phyloP scores from a whole-genome alignment of 2,329 filamentous ascomycete species.

The Ramularia endophylla region DNA sequence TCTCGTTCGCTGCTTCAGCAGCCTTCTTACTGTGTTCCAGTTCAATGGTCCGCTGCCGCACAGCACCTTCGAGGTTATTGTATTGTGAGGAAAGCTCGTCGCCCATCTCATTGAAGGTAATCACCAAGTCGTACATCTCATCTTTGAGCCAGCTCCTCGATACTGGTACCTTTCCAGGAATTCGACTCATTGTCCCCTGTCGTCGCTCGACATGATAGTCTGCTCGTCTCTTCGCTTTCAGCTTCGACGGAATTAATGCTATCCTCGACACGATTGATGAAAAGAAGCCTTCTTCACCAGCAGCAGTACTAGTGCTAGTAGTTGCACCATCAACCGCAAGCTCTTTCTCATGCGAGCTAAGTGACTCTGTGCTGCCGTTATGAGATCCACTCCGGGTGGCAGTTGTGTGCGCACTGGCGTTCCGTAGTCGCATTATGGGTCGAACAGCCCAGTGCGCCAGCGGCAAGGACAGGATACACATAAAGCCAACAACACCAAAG shows the following conservation, averaged over 20 bases:
- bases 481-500: slow-evolving; percentile 68
- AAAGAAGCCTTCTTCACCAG: slow-evolving; percentile 41
- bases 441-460: slow-evolving; percentile 75
- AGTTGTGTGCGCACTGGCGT: slow-evolving; percentile 57
- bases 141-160: slow-evolving; percentile 72
- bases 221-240: too few relatives aligned
- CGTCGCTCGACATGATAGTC: too few relatives aligned
- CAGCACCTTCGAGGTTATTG: slow-evolving; percentile 73
- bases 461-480: slow-evolving; percentile 67
- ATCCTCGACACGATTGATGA: not conserved
- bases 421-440: slow-evolving; percentile 70
- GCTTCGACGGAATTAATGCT: too few relatives aligned
- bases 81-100: slow-evolving; percentile 87
- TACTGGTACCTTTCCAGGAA: slow-evolving; percentile 75
- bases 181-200: slow-evolving; percentile 43
- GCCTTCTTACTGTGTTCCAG: slow-evolving; percentile 86
- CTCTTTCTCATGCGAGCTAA: slow-evolving; percentile 30
- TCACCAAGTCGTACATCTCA: slow-evolving; percentile 75
- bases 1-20: slow-evolving; percentile 90
- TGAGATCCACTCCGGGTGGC: slow-evolving; percentile 23
- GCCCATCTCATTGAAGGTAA: slow-evolving; percentile 89
- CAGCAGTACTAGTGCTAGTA: too few relatives aligned
- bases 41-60: slow-evolving; percentile 74
- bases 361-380: slow-evolving; percentile 23
- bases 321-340: too few relatives aligned